Conservation (phyloP, 2,329 filamentous ascomycete species). For the Sporothrix globosa region DNA sequence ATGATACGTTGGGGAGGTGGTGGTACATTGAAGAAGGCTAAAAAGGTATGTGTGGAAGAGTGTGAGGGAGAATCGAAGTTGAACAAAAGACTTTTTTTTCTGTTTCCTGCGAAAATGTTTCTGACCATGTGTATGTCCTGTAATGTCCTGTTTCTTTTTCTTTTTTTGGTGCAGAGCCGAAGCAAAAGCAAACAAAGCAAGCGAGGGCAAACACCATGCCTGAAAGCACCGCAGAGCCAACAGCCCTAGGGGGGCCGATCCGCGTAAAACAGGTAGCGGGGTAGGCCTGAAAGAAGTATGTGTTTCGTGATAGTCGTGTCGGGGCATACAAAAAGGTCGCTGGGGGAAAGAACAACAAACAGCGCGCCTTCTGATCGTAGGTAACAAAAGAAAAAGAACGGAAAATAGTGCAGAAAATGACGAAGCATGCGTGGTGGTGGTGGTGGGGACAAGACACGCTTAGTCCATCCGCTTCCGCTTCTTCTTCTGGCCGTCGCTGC, state of each 20-base stretch:
- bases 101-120: constrained; percentile 30
- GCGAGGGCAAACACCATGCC: constrained; percentile 29
- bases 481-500: constrained; percentile 62
- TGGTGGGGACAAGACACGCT: constrained; percentile 15
- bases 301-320: constrained; percentile 45
- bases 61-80: constrained; percentile 20
- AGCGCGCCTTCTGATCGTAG: background rate
- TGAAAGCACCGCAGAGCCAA: constrained; percentile 35
- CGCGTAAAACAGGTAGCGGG: constrained; percentile 38
- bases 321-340: constrained; percentile 41
- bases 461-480: constrained; percentile 77
- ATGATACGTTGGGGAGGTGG: background rate
- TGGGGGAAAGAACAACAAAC: background rate
- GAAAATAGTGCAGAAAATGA: background rate
- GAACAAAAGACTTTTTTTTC: constrained; percentile 28
- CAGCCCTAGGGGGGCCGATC: constrained; percentile 38
- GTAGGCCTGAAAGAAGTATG: constrained; percentile 41
- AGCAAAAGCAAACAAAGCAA: constrained; percentile 20
- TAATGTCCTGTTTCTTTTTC: constrained; percentile 20
- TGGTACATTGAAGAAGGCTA: constrained; percentile 17
- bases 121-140: constrained; percentile 29
- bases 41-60: constrained; percentile 20
- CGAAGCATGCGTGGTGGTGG: background rate
- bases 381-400: background rate
- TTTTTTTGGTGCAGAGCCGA: background rate